A percentile compares a stretch with the other conserved stretches of the same genome.
Evolutionary conservation across 2,329 filamentous ascomycete species (phyloP).

Genomic region (Dactylonectria estremocensis): DNA sequence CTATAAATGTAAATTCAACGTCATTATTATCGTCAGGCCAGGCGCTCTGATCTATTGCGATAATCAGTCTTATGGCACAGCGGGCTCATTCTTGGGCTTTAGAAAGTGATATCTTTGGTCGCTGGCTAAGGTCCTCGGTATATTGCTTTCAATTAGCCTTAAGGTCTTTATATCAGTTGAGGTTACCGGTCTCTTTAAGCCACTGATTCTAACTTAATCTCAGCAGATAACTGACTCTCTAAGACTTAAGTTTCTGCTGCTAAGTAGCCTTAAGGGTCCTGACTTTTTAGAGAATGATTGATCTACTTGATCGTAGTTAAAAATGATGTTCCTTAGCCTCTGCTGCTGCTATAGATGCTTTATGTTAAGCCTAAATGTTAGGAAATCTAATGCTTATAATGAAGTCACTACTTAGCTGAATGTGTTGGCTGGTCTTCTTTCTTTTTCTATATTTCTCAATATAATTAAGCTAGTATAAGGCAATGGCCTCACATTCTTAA

Average conservation of each 20-base stretch:
- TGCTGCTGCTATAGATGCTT: background rate
- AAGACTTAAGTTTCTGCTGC: background rate
- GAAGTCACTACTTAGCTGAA: conserved; percentile 1
- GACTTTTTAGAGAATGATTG: background rate
- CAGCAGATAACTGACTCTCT: background rate
- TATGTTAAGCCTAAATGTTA: background rate
- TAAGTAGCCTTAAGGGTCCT: background rate
- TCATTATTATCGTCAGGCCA: background rate
- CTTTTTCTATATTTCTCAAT: conserved; percentile 6
- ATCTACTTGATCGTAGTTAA: background rate
- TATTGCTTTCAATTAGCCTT: conserved; percentile 1
- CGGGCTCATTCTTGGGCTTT: conserved; percentile 2
- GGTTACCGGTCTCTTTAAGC: background rate
- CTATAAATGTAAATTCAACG: background rate
- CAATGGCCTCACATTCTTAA: background rate
- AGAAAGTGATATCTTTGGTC: too few relatives aligned
- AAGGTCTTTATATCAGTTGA: background rate
- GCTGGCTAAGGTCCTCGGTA: background rate
- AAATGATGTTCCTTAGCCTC: background rate
- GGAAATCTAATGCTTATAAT: conserved; percentile 2
- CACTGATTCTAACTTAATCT: conserved; percentile 9
- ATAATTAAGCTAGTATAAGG: background rate
- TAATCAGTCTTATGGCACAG: background rate
- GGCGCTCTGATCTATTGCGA: conserved; percentile 8
- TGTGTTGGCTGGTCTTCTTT: background rate